Percentiles rank a stretch among this genome's conserved stretches.
These are phyloP conservation scores for Dalechampia spathulata DNA, from an alignment of 441 rosid species.

Conservation along the genomic window DNA sequence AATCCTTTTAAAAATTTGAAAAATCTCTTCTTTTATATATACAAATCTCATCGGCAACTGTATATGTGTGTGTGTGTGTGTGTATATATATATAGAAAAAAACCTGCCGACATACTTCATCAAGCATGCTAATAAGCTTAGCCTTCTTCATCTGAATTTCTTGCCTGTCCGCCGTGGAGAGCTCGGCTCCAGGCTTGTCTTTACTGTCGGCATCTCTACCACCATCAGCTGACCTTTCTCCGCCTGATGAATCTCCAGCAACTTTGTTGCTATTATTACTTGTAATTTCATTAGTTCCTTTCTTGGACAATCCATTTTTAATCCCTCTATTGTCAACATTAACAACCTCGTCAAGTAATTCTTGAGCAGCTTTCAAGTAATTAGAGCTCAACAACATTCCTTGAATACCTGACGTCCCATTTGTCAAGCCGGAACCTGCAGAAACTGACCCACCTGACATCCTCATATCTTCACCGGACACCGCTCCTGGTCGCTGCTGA, in stretches of 20 bases:
- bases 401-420: constrained; percentile 60
- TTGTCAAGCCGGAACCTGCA: constrained; percentile 66
- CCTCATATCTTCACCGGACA: constrained; percentile 47
- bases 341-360: constrained; percentile 89
- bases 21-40: too few species aligned
- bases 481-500: constrained; percentile 48
- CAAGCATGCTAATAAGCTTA: constrained; percentile 81
- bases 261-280: constrained; percentile 25
- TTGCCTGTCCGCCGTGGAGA: constrained; percentile 79
- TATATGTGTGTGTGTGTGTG: too few species aligned
- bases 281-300: constrained; percentile 24
- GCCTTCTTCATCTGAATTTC: constrained; percentile 99
- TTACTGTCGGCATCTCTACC: constrained; percentile 34
- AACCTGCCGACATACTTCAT: constrained; percentile 87
- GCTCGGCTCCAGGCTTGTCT: constrained; percentile 51
- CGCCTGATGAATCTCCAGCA: constrained; percentile 47
- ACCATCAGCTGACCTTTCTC: constrained; percentile 42
- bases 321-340: constrained; percentile 55
- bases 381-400: constrained; percentile 69
- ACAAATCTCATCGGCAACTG: too few species aligned
- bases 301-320: constrained; percentile 37
- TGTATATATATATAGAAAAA: too few species aligned
- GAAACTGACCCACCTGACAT: constrained; percentile 53
- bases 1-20: too few species aligned
- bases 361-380: constrained; percentile 90